Conservation (phyloP, 768 basidiomycete genomes). For the Trametopsis cervina region DNA sequence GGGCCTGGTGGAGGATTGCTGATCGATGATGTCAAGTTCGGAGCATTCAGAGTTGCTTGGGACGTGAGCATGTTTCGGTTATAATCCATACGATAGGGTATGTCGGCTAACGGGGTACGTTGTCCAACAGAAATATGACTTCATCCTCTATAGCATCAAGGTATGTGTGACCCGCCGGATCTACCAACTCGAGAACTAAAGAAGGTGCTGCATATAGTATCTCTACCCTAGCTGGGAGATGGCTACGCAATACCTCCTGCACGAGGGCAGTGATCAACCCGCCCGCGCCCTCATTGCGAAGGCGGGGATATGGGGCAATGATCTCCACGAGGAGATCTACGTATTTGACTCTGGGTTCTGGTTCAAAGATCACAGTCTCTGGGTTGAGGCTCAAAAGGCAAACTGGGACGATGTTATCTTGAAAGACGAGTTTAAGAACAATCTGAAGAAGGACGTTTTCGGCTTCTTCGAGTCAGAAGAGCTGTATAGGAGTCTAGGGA, state of each 20-base stretch:
- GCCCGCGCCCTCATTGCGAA: conserved; percentile 45
- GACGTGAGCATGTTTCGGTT: conserved; percentile 36
- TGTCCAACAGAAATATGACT: conserved; percentile 43
- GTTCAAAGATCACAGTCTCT: conserved; percentile 55
- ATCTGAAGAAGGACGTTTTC: conserved; percentile 64
- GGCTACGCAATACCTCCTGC: conserved; percentile 44
- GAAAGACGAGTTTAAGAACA: conserved; percentile 59
- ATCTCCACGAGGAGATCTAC: conserved; percentile 65
- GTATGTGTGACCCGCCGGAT: conserved; percentile 27
- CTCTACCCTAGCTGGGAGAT: conserved; percentile 16
- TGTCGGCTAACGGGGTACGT: no score
- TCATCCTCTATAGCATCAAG: conserved; percentile 43
- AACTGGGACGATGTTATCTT: conserved; percentile 74
- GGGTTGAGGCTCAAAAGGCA: conserved; percentile 42
- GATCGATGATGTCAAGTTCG: conserved; percentile 43
- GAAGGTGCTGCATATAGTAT: no score
- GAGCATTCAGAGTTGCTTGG: conserved; percentile 52
- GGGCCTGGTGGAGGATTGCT: conserved; percentile 44
- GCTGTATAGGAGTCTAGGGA: conserved; percentile 65
- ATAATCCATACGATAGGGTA: no score
- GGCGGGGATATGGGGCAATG: conserved; percentile 43
- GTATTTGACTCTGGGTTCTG: conserved; percentile 70
- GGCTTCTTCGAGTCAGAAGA: conserved; percentile 75
- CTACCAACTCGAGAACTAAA: conserved; percentile 24
- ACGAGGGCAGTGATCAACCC: conserved; percentile 51